phyloP scores from a whole-genome alignment of 2,329 filamentous ascomycete species.

The Calonectria pseudoturangicola region DNA sequence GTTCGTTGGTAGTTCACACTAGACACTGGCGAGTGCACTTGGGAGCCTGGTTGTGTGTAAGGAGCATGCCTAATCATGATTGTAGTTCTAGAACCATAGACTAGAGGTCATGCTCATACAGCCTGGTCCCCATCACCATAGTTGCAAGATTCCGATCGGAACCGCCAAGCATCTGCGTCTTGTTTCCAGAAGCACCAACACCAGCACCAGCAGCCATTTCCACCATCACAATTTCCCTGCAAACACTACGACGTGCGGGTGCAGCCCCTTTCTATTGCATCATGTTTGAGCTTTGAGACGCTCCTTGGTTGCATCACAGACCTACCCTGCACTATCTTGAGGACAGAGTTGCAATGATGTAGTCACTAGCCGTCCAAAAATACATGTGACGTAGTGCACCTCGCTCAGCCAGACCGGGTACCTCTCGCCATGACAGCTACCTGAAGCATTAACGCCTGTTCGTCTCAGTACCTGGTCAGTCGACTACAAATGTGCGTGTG shows the following conservation, averaged over 20 bases:
- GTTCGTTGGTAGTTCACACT: conserved; percentile 1
- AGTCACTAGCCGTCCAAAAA: conserved; percentile 38
- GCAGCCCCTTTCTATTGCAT: conserved; percentile 30
- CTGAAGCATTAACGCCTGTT: conserved; percentile 32
- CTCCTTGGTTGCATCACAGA: conserved; percentile 6
- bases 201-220: background rate
- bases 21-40: background rate
- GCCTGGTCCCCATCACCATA: background rate
- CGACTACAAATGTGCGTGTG: conserved; percentile 19
- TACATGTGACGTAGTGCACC: conserved; percentile 46
- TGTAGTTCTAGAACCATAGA: background rate
- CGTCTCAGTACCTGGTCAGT: conserved; percentile 23
- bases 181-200: background rate
- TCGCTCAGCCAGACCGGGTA: conserved; percentile 33
- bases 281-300: conserved; percentile 12
- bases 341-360: conserved; percentile 45
- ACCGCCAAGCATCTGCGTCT: background rate
- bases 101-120: background rate
- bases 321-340: conserved; percentile 24
- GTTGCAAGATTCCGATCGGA: conserved; percentile 21
- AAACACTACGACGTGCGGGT: background rate
- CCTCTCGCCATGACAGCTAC: conserved; percentile 43
- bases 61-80: background rate
- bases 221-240: background rate
- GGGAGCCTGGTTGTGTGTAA: background rate